These are phyloP conservation scores for Bromus sterilis DNA, from an alignment of 176 grass and related monocot genomes.

Conservation along the genomic window DNA sequence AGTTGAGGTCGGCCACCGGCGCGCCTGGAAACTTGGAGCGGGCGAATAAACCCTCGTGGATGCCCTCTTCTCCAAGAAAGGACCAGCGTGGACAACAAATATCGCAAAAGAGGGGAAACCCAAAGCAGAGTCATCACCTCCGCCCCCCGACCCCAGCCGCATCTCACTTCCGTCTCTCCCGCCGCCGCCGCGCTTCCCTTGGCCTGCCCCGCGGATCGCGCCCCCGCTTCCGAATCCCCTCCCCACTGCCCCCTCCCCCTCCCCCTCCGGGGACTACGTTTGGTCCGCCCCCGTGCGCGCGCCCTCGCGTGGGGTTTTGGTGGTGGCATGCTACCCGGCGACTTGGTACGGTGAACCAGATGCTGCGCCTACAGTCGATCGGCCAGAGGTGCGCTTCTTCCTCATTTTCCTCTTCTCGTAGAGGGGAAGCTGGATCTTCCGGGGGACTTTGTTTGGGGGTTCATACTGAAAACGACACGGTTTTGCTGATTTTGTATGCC, in stretches of 20 bases:
- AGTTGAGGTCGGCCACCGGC: neutral
- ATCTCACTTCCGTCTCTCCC: neutral
- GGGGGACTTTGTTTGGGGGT: neutral
- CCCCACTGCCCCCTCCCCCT: neutral
- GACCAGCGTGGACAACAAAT: neutral
- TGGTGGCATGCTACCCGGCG: slow-evolving; percentile 5
- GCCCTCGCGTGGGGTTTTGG: neutral
- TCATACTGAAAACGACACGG: neutral
- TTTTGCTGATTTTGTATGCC: neutral
- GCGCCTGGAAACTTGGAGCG: neutral
- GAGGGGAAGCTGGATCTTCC: neutral
- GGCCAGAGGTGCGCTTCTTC: slow-evolving; percentile 40
- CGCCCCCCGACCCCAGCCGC: slow-evolving; percentile 8
- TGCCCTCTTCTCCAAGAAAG: slow-evolving; percentile 44
- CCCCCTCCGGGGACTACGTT: neutral
- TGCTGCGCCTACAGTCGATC: slow-evolving; percentile 45
- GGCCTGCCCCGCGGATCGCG: neutral
- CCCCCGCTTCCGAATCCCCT: neutral
- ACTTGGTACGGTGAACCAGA: slow-evolving; percentile 19
- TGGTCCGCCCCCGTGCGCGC: neutral
- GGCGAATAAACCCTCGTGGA: slow-evolving; percentile 40
- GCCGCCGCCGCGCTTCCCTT: neutral
- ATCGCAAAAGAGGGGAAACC: neutral
- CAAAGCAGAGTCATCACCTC: neutral
- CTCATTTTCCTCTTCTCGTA: neutral